Percentiles rank a stretch among this genome's conserved stretches.
Conservation (phyloP, 2,329 filamentous ascomycete species). For the Fusarium sp. region DNA sequence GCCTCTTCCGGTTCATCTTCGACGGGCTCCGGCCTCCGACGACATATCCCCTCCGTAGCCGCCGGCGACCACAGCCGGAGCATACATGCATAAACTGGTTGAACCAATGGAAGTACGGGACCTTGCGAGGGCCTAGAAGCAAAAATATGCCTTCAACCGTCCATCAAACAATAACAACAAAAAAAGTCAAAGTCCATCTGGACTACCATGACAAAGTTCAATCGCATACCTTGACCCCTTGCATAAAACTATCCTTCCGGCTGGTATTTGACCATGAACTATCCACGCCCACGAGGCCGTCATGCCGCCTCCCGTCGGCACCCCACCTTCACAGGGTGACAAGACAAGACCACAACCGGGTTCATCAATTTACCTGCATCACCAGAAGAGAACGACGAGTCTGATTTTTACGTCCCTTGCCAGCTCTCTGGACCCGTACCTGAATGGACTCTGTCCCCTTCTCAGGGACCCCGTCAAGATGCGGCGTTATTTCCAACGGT, state of each 20-base stretch:
- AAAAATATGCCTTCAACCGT: slow-evolving; percentile 13
- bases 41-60: slow-evolving; percentile 1
- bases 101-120: slow-evolving; percentile 11
- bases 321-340: slow-evolving; percentile 25
- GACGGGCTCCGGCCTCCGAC: not conserved
- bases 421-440: slow-evolving; percentile 10
- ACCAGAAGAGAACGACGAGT: slow-evolving; percentile 1
- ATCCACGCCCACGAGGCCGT: slow-evolving; percentile 28
- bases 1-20: slow-evolving; percentile 1
- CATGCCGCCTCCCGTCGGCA: slow-evolving; percentile 22
- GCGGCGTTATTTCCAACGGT: slow-evolving; percentile 38
- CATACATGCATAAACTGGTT: slow-evolving; percentile 10
- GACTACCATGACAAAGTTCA: slow-evolving; percentile 6
- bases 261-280: slow-evolving; percentile 32
- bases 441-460: slow-evolving; percentile 12
- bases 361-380: not conserved
- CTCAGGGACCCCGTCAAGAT: slow-evolving; percentile 22
- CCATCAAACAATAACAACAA: slow-evolving; percentile 7
- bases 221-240: slow-evolving; percentile 26
- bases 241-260: slow-evolving; percentile 32
- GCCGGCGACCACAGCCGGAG: slow-evolving; percentile 9
- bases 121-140: not conserved
- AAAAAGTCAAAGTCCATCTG: not conserved
- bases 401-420: slow-evolving; percentile 19
- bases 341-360: slow-evolving; percentile 20